phyloP scores from a whole-genome alignment of 192 early-diverging fungal species.

The Jimgerdemannia lactiflua region DNA sequence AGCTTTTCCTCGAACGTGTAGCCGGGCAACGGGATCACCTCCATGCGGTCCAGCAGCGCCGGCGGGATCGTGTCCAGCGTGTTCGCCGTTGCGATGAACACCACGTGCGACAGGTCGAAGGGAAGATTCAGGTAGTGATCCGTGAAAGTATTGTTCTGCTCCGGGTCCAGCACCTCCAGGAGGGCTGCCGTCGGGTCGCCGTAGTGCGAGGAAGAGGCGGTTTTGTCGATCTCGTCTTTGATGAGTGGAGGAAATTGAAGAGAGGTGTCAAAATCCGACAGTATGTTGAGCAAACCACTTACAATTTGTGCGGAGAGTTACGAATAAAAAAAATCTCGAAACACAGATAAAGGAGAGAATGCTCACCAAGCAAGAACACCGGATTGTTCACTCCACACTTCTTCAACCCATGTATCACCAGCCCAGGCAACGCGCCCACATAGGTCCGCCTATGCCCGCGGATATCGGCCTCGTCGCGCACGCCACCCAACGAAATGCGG shows the following conservation, averaged over 20 bases:
- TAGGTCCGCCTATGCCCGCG: slow-evolving; percentile 87
- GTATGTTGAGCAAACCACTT: no score
- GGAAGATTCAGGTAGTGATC: slow-evolving; percentile 82
- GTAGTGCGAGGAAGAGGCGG: slow-evolving; percentile 56
- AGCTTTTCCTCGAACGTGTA: slow-evolving; percentile 87
- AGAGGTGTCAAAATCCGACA: no score
- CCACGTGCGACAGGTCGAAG: slow-evolving; percentile 57
- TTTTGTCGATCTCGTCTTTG: slow-evolving; percentile 81
- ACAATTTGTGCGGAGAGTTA: not conserved
- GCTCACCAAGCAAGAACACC: slow-evolving; percentile 67
- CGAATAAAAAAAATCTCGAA: not conserved
- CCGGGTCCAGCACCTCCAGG: slow-evolving; percentile 83
- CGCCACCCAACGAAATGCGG: slow-evolving; percentile 79
- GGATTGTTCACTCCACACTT: slow-evolving; percentile 76
- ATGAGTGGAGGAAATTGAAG: not conserved
- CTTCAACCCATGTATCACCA: slow-evolving; percentile 71
- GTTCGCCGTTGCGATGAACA: slow-evolving; percentile 89
- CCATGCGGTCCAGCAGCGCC: slow-evolving; percentile 84
- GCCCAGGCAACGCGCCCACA: slow-evolving; percentile 80
- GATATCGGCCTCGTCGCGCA: slow-evolving; percentile 88
- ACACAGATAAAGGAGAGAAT: not conserved
- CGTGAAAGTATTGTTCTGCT: slow-evolving; percentile 78
- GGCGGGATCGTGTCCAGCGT: slow-evolving; percentile 71
- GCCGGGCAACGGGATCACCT: slow-evolving; percentile 69
- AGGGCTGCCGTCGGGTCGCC: slow-evolving; percentile 83